Base-by-base conservation (phyloP, 2,329 filamentous ascomycete genomes). In the Colletotrichum falcatum region DNA sequence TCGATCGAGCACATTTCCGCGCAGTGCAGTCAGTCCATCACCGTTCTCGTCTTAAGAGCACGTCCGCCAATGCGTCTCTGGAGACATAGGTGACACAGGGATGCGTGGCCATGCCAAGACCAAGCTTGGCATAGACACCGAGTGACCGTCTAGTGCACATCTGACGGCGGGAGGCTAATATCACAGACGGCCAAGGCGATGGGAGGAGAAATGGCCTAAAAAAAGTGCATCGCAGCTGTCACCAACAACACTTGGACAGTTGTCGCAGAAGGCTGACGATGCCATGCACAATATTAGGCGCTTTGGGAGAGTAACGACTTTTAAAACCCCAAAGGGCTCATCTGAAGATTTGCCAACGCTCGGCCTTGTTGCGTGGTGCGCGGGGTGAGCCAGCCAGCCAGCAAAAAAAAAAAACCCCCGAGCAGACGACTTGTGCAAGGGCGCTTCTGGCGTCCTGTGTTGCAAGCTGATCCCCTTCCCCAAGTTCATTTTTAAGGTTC, bases 121-220 rank as follows among this genome's bases (percentile, higher is more conserved):
- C 28, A 49, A 39, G 51, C n/a, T n/a, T n/a, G n/a, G 56, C 37
- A 49, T 42, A 51, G 49, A 51, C 48, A 35, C 61, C n/a, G 16
- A 37, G 48, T 23, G n/a, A 44, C 46, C 3, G 20, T 58, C 42
- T 51, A 44, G 56, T 67, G 44, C 51, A 11, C 20, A 35, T 28
- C 23, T 61, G 67, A 42, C 51, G 64, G 46, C 64, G 44, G 66
- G 67, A 67, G 67, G 64, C 51, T 62, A 56, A 62, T 67, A 39
- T 64, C 23, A 28, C 18, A 9, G 46, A 16, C 26, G 46, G 61
- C 39, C 33, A 44, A 66, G 62, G 53, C 49, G 61, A n/a, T n/a
- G n/a, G n/a, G n/a, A 58, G 23, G 60, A 23, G 14, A 26, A 28
- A 16, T 9, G 55, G 20, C 39, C 51, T 4, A 20, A 53, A 42